Percentiles rank a stretch among this genome's conserved stretches.
Evolutionary conservation across 371 early-diverging fungal species (phyloP).

Genomic region (Mortierella sp.): DNA sequence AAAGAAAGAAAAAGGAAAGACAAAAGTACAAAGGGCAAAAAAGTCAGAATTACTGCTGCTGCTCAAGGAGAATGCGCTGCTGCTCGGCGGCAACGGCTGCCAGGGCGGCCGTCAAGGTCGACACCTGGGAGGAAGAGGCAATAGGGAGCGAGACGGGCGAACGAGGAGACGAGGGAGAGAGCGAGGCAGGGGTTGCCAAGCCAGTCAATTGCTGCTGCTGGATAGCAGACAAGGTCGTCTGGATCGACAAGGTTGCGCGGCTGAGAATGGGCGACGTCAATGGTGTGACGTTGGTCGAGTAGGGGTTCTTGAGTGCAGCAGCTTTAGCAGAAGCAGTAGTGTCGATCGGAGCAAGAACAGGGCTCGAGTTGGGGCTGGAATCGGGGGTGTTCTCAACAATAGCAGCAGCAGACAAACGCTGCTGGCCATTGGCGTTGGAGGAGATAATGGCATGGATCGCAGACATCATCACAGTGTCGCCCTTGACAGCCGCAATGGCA

Average conservation of each 20-base stretch:
- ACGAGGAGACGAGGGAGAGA: slow-evolving; percentile 35
- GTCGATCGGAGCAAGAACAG: slow-evolving; percentile 33
- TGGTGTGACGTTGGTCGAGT: slow-evolving; percentile 37
- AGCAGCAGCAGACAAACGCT: slow-evolving; percentile 18
- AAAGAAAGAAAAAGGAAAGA: not conserved
- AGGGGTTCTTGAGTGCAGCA: slow-evolving; percentile 13
- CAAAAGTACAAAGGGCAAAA: not conserved
- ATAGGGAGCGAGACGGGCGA: slow-evolving; percentile 11
- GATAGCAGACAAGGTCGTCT: slow-evolving; percentile 28
- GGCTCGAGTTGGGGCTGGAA: slow-evolving; percentile 51
- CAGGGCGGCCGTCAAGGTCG: slow-evolving; percentile 52
- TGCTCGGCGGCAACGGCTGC: slow-evolving; percentile 53
- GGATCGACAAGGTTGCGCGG: slow-evolving; percentile 43
- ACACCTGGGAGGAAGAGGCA: slow-evolving; percentile 38
- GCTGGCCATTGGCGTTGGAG: slow-evolving; percentile 31
- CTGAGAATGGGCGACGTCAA: slow-evolving; percentile 36
- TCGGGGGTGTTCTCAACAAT: slow-evolving; percentile 41
- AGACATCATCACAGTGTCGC: slow-evolving; percentile 52
- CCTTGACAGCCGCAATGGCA: slow-evolving; percentile 55
- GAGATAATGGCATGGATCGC: slow-evolving; percentile 57
- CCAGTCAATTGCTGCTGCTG: slow-evolving; percentile 33
- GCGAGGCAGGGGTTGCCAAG: slow-evolving; percentile 47
- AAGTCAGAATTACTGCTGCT: slow-evolving; percentile 15
- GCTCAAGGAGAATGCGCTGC: slow-evolving; percentile 28
- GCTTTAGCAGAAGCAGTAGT: not conserved